Evolutionary conservation across 2,329 filamentous ascomycete species (phyloP), one percentile per base, ranked within the genome.

Genomic region (Mollisia scopiformis): DNA sequence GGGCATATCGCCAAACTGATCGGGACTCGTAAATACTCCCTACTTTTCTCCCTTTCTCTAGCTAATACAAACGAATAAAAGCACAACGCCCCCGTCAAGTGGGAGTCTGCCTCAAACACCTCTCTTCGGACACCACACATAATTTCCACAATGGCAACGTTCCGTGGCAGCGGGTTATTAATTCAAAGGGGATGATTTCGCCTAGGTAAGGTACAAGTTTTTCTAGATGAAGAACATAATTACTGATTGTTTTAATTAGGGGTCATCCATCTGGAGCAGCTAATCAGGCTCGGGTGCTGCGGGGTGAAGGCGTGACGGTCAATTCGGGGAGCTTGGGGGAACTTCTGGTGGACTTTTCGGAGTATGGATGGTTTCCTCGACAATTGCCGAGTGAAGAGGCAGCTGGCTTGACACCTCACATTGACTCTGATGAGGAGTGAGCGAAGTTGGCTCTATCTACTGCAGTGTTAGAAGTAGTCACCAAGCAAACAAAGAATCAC

Each of bases 151-250:
- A 84, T 61, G 80, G 79, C 25, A 97, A 89, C 66, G 94, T 98
- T 3, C 94, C 94, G 0, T 98, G 94, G 94, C 94, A 98, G 79
- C 82, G 95, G 60, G 91, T 98, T 62, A 90, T 98, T 73, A 97
- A 94, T 75, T 80, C 91, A 14, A 94, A 91, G 76, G 93, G 94
- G 23, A 80, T 86, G 61, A 96, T 98, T 67, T 96, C 93, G 47
- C 90, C 90, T 7, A 86, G 93, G 92, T 94, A 71, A 67, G 30
- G 37, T 16, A 6, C 19, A 33, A 10, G 14, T 7, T 21, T 33
- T 51, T 23, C 13, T 3, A 10, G 27, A 11, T 19, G 30, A 7
- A 31, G 19, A 3, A 31, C 13, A 25, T 23, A 47, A 10, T 4
- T 27, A 14, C 19, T 59, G n/a, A 37, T 27, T 35, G 19, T 31